phyloP scores from a whole-genome alignment of 371 early-diverging fungal genomes.

The Mortierella sp. region DNA sequence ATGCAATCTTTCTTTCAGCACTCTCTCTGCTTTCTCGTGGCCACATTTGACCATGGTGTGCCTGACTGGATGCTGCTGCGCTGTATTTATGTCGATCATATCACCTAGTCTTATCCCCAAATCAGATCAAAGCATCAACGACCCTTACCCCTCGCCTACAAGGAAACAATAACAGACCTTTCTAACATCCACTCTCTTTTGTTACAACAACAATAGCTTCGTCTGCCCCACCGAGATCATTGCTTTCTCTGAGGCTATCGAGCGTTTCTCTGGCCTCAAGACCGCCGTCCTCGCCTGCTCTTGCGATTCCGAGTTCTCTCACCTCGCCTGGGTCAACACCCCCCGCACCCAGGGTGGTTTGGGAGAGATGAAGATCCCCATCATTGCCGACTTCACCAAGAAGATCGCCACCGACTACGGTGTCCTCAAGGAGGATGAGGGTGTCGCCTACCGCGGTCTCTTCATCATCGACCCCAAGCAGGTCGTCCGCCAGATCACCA shows the following conservation, averaged over 20 bases:
- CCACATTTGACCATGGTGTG: background rate
- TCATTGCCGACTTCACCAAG: slow-evolving; percentile 90
- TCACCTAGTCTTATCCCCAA: background rate
- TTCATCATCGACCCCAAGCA: slow-evolving; percentile 97
- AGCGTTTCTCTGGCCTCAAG: slow-evolving; percentile 79
- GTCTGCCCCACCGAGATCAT: slow-evolving; percentile 96
- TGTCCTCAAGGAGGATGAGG: slow-evolving; percentile 82
- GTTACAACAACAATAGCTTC: slow-evolving; percentile 61
- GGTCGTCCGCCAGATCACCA: slow-evolving; percentile 79
- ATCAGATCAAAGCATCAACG: background rate
- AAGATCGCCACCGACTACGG: slow-evolving; percentile 88
- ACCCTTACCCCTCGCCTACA: background rate
- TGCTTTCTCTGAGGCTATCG: slow-evolving; percentile 89
- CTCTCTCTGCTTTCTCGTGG: too few species aligned
- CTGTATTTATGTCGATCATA: background rate
- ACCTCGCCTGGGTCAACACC: slow-evolving; percentile 83
- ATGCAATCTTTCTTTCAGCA: background rate
- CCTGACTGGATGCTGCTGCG: slow-evolving; percentile 1
- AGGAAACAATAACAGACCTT: background rate
- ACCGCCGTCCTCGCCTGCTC: slow-evolving; percentile 62
- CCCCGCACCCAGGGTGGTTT: slow-evolving; percentile 93
- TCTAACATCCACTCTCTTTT: background rate
- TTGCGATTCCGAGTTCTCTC: slow-evolving; percentile 72
- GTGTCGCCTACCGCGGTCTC: slow-evolving; percentile 75
- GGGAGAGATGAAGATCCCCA: slow-evolving; percentile 85